Evolutionary conservation across 192 early-diverging fungal species (phyloP), one percentile per base, ranked within the genome.

Genomic region (Backusella liffmaniae): DNA sequence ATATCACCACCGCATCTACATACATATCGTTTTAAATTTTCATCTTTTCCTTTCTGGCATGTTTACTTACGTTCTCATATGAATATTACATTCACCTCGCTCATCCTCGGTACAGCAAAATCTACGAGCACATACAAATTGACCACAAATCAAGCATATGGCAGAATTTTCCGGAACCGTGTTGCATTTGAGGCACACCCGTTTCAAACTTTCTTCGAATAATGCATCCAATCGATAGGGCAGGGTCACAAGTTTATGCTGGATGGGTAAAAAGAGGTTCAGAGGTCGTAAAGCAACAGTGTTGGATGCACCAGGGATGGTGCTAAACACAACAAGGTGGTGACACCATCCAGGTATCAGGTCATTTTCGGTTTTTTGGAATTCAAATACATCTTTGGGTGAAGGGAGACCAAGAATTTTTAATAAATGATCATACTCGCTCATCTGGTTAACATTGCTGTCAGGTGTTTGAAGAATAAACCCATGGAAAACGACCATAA

Each of bases 1-100:
- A 95, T 88, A 18, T 92, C 90, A 9, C 95, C 94, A 15, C 96
- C 93, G 75, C 98, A 99, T 9, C 94, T 96, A 75, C 0, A 39
- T 8, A 79, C 79, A 79, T 76, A 30, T 73, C 36, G 70, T 21
- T 23, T 67, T 35, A 72, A 51, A 36, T 66, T 42, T 7, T 15
- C 39, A 8, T 21, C 6, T 76, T 37, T 26, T 12, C 26, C 23
- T 59, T 29, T 62, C 3, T 29, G 10, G 3, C 9, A 56, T 8
- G 21, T 29, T 29, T 29, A 82, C 84, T 86, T 89, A 95, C 92
- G 73, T 81, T 71, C 73, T 77, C 67, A 88, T 90, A 73, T 99
- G 98, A 66, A 90, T 88, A 75, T 97, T 97, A 84, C 98, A 99
- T 82, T 99, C 98, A 42, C 98, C 98, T 66, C 88, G 84, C 29